Evolutionary conservation across 148 eudicot genomes (phyloP), one percentile per base, ranked within the genome.

Genomic region (Euryodendron excelsum): DNA sequence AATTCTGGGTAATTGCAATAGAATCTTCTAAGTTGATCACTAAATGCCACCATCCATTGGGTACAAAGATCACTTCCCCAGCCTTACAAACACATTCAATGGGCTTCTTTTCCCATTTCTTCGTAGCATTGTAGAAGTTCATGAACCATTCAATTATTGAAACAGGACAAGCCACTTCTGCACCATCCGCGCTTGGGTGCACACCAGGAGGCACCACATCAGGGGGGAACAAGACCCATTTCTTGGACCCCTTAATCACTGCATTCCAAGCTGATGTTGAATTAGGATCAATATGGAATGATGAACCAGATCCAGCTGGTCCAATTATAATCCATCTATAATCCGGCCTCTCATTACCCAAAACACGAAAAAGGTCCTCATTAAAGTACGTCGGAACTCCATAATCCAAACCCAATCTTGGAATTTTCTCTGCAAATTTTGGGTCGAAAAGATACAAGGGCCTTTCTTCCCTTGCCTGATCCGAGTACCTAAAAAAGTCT

Each of bases 201-300:
- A 96, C 98, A 33, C 99, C 99, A 37, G 99, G 99, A 17, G 99
- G 98, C 59, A 91, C 87, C 68, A 91, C 92, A 79, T 91, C 99
- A 39, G 99, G 99, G 63, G 99, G 99, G 55, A 96, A 93, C 84
- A 96, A 80, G 0, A 96, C 85, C 99, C 99, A 96, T 80, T 96
- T 96, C 86, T 96, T 96, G 41, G 99, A 96, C 36, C 99, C 99
- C 80, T 89, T 91, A 7, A 96, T 85, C 74, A 96, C 94, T 47
- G 97, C 99, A 84, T 96, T 96, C 99, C 98, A 96, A 77, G 99
- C 99, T 39, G 99, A 96, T 20, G 99, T 96, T 1, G 98, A 96
- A 84, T 96, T 96, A 84, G 99, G 99, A 84, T 96, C 98, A 53
- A 96, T 93, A 73, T 96, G 99, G 77, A 96, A 96, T 0, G 99